Evolutionary conservation across 805 yeast genomes (phyloP).

Genomic region (Metschnikowia gelsemii): DNA sequence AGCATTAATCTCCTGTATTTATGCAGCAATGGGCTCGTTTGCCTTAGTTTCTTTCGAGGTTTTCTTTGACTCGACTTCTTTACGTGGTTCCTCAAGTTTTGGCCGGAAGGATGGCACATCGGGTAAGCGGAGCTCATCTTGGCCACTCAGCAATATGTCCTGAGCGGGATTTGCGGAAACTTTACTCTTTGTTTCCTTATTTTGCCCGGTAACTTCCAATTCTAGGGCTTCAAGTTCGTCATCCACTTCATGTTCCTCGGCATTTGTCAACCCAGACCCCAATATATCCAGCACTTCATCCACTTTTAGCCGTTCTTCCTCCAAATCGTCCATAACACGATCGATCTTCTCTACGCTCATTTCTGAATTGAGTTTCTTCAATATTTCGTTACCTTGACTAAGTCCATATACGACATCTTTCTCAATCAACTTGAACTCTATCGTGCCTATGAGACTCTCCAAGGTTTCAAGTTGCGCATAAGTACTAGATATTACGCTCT

Average conservation of each 20-base stretch:
- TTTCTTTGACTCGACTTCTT: constrained; percentile 1
- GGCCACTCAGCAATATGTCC: not conserved
- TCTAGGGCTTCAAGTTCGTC: constrained; percentile 57
- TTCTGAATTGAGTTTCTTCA: constrained; percentile 74
- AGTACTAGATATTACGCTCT: constrained; percentile 64
- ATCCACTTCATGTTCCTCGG: constrained; percentile 63
- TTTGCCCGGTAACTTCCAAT: constrained; percentile 35
- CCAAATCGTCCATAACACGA: constrained; percentile 75
- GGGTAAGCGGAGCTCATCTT: constrained; percentile 12
- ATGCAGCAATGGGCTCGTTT: constrained; percentile 9
- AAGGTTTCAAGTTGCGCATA: constrained; percentile 75
- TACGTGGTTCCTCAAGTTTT: constrained; percentile 18
- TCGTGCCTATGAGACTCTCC: constrained; percentile 73
- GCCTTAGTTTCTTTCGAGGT: not conserved
- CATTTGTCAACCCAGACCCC: constrained; percentile 39
- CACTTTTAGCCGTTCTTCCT: constrained; percentile 78
- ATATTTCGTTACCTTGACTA: constrained; percentile 73
- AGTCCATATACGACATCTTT: constrained; percentile 80
- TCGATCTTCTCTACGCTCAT: constrained; percentile 79
- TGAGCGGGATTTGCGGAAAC: no score
- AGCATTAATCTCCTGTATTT: not conserved
- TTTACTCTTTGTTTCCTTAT: not conserved
- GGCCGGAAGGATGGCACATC: constrained; percentile 11
- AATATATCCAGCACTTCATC: constrained; percentile 64
- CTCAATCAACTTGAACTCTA: constrained; percentile 89